Evolutionary conservation across 1,139 yeast genomes (phyloP), one percentile per base, ranked within the genome.

Genomic region (Barnettozyma hawaiiensis): DNA sequence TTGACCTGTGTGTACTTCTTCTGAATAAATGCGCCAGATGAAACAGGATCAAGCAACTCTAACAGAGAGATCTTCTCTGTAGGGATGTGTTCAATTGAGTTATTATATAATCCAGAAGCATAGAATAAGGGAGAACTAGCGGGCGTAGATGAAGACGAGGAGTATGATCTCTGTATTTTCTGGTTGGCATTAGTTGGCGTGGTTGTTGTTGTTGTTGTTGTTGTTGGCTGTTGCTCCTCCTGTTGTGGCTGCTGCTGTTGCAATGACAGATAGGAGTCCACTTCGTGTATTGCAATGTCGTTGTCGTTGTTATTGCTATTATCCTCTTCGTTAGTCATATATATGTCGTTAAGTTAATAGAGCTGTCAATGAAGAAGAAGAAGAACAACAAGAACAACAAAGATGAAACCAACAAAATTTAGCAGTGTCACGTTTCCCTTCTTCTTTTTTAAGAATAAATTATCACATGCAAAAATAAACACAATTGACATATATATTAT

Each of bases 11-110:
- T 54, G 45, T 60, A 60, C 27, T 52, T 56, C 41, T 58, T 64
- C 5, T 63, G 53, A 2, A 67, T 47, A 33, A 63, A 61, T 6
- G 59, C 45, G 2, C 58, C 51, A 14, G 52, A 52, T 9, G 56
- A 53, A 40, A 52, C 48, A 1, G 72, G 72, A 44, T 67, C 70
- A 35, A 69, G 48, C 14, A 68, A 41, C 40, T 67, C 70, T 29
- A 68, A 53, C 2, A 68, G 46, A 0, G 67, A 54, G 6, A 63
- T 46, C 22, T 54, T 58, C 4, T 67, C 73, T 11, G 47, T 38
- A 3, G 57, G 55, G 9, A 53, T 39, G 21, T 39, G 43, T 10
- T 54, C 58, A 10, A 47, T 39, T 0, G 55, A 50, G 15, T 41
- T 39, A 11, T 46, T 41, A 23, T 46, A 44, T 23, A 42, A 42